A percentile compares a stretch with the other conserved stretches of the same genome.
phyloP scores from a whole-genome alignment of 495 filamentous ascomycete species.

The Penicillium chermesinum region DNA sequence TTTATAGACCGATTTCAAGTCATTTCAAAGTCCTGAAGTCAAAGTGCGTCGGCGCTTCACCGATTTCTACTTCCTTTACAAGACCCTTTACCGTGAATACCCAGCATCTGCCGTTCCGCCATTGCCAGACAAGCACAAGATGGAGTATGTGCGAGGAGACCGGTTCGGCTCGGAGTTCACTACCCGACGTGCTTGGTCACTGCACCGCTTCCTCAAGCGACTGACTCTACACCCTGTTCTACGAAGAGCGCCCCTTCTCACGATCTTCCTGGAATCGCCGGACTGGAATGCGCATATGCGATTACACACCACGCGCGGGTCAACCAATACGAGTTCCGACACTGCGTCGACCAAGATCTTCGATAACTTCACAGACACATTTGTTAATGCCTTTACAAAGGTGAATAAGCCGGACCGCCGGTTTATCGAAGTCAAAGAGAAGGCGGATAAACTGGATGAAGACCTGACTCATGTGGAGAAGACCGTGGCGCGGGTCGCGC shows the following conservation, averaged over 20 bases:
- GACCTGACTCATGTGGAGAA: constrained; percentile 91
- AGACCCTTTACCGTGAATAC: constrained; percentile 78
- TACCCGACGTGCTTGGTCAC: constrained; percentile 78
- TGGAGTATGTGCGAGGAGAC: constrained; percentile 96
- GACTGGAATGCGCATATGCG: constrained; percentile 98
- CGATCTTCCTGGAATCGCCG: constrained; percentile 81
- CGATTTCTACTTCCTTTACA: constrained; percentile 96
- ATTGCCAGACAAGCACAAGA: constrained; percentile 95
- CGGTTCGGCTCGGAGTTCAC: constrained; percentile 94
- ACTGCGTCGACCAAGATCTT: constrained; percentile 64
- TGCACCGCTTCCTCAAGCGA: constrained; percentile 87
- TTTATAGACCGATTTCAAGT: constrained; percentile 80
- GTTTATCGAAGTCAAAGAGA: constrained; percentile 90
- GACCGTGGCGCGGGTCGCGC: constrained; percentile 80
- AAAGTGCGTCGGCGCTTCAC: constrained; percentile 85
- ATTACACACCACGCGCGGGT: constrained; percentile 58
- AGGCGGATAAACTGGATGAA: constrained; percentile 91
- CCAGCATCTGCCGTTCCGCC: constrained; percentile 90
- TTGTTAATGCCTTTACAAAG: constrained; percentile 95
- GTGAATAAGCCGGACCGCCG: constrained; percentile 91
- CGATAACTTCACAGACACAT: constrained; percentile 90
- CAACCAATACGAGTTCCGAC: constrained; percentile 47
- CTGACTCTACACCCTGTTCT: constrained; percentile 84
- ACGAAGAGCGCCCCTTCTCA: constrained; percentile 72
- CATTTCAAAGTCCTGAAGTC: constrained; percentile 75